Evolutionary conservation across 1,284 basidiomycete genomes (phyloP).

Genomic region (Malassezia globosa): DNA sequence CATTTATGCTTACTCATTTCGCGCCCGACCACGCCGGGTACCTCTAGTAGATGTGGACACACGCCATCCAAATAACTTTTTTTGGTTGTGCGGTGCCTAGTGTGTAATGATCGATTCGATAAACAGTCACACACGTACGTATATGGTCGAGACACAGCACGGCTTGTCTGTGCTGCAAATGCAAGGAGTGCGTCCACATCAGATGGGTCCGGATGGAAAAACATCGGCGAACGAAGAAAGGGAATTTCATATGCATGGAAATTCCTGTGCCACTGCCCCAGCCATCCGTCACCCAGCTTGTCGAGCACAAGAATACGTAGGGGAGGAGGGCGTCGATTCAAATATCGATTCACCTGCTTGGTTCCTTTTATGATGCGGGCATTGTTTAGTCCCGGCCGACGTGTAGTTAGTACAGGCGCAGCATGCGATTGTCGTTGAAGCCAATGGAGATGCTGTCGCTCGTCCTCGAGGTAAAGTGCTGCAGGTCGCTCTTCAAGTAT

Average conservation of each 20-base stretch:
- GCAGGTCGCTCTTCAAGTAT: conserved; percentile 36
- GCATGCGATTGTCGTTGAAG: conserved; percentile 18
- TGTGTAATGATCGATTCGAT: not conserved
- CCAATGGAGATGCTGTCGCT: conserved; percentile 38
- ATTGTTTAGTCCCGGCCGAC: not conserved
- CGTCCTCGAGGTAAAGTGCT: conserved; percentile 40
- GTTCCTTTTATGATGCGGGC: conserved; percentile 5
- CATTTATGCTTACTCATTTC: conserved; percentile 46
- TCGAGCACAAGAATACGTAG: conserved; percentile 36
- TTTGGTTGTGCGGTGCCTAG: conserved; percentile 3
- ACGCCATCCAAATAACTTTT: not conserved
- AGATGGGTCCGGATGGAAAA: conserved; percentile 47
- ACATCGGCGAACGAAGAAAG: conserved; percentile 47
- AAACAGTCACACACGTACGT: not conserved
- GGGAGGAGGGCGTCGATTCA: not conserved
- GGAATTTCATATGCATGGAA: conserved; percentile 29
- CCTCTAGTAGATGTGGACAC: conserved; percentile 43
- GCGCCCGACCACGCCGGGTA: conserved; percentile 45
- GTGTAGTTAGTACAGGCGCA: conserved; percentile 16
- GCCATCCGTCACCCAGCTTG: conserved; percentile 30
- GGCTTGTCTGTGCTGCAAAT: conserved; percentile 29
- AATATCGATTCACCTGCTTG: not conserved
- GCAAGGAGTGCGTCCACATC: conserved; percentile 46
- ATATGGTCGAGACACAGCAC: conserved; percentile 4
- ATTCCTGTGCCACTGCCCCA: conserved; percentile 27